phyloP scores from a whole-genome alignment of 2,329 filamentous ascomycete species.

The Fusarium siculi region DNA sequence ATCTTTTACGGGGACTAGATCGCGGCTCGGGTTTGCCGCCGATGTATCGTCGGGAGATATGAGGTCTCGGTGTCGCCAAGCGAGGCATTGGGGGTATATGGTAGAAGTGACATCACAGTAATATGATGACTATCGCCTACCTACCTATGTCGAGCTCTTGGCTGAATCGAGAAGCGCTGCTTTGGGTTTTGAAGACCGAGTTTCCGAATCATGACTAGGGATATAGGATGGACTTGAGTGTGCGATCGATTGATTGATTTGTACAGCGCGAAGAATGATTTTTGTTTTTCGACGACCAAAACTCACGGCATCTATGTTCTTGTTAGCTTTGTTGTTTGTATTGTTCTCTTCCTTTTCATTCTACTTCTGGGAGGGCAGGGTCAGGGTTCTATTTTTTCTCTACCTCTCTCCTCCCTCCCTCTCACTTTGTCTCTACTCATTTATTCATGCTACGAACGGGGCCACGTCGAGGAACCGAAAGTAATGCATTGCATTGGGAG shows the following conservation, averaged over 20 bases:
- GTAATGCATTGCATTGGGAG: slow-evolving; percentile 45
- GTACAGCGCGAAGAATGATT: slow-evolving; percentile 13
- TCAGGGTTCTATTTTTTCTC: neutral
- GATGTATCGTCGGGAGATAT: neutral
- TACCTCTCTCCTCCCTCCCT: neutral
- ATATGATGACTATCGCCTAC: neutral
- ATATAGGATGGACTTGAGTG: slow-evolving; percentile 23
- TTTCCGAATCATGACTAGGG: slow-evolving; percentile 26
- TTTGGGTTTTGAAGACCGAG: neutral
- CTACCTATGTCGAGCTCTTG: neutral
- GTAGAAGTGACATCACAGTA: neutral
- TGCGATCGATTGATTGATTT: slow-evolving; percentile 15
- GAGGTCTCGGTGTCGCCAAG: neutral
- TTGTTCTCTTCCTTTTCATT: neutral
- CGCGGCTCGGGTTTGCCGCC: neutral
- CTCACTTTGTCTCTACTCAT: neutral
- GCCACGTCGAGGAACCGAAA: slow-evolving; percentile 38
- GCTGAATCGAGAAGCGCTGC: neutral
- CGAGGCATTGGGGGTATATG: neutral
- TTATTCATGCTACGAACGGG: slow-evolving; percentile 22
- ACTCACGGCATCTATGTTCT: slow-evolving; percentile 34
- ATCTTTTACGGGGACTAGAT: neutral
- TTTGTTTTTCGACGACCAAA: slow-evolving; percentile 10
- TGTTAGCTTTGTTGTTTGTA: slow-evolving; percentile 20
- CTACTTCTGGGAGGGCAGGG: neutral